Percentiles rank a stretch among this genome's conserved stretches.
Evolutionary conservation across 192 early-diverging fungal genomes (phyloP).

Genomic region (Pilaira anomala): DNA sequence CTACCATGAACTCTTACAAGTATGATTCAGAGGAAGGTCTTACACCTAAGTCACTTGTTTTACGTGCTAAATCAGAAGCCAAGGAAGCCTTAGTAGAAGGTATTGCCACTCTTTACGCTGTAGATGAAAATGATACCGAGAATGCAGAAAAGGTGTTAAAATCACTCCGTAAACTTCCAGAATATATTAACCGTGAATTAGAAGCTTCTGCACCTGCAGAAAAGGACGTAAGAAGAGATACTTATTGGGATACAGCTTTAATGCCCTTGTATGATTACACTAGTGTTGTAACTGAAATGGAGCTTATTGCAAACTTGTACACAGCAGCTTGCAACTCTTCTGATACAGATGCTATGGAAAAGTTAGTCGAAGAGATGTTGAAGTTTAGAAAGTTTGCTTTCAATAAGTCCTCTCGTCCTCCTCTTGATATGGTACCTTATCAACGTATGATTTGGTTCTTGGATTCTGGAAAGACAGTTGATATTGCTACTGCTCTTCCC

Average conservation of each 20-base stretch:
- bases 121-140: slow-evolving; percentile 53
- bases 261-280: slow-evolving; percentile 41
- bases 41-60: slow-evolving; percentile 14
- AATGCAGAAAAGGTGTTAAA: slow-evolving; percentile 38
- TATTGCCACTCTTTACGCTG: slow-evolving; percentile 64
- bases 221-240: not conserved
- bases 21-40: slow-evolving; percentile 17
- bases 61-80: slow-evolving; percentile 37
- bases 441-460: slow-evolving; percentile 65
- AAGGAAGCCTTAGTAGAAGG: slow-evolving; percentile 67
- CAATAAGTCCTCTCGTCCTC: slow-evolving; percentile 49
- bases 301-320: slow-evolving; percentile 41
- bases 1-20: slow-evolving; percentile 16
- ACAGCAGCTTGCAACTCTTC: slow-evolving; percentile 5
- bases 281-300: slow-evolving; percentile 49
- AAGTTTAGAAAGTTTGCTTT: slow-evolving; percentile 41
- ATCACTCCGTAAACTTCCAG: slow-evolving; percentile 50
- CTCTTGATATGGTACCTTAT: slow-evolving; percentile 62
- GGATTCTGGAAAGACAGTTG: slow-evolving; percentile 24
- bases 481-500: slow-evolving; percentile 31
- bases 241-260: slow-evolving; percentile 21
- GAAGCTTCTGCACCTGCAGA: not conserved
- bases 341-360: slow-evolving; percentile 12
- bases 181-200: slow-evolving; percentile 10
- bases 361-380: slow-evolving; percentile 34